These are phyloP conservation scores for Pilatotrama ljubarskyi DNA, from an alignment of 768 basidiomycete genomes.

Conservation along the genomic window DNA sequence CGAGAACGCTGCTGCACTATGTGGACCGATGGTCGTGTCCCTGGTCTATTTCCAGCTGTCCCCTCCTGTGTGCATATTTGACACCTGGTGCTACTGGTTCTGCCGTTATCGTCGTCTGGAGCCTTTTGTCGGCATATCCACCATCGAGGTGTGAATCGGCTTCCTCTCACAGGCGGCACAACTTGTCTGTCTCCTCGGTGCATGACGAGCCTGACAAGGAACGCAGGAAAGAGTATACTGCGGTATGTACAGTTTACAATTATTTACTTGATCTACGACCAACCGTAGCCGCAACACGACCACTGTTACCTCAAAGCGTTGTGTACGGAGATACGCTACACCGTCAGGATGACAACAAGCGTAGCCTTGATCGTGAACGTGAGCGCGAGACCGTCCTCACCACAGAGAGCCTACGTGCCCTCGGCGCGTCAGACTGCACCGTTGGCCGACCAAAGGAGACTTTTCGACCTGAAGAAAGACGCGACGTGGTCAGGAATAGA, in stretches of 20 bases:
- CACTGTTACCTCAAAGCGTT: too few species aligned
- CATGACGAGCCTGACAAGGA: too few species aligned
- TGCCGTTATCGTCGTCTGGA: background rate
- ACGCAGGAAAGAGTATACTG: too few species aligned
- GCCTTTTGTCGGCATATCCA: background rate
- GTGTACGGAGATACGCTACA: too few species aligned
- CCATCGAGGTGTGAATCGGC: background rate
- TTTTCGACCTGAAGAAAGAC: background rate
- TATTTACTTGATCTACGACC: too few species aligned
- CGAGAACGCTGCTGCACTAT: background rate
- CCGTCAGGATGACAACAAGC: background rate
- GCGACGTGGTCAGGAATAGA: background rate
- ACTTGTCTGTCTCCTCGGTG: too few species aligned
- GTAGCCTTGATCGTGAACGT: background rate
- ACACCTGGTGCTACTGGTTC: background rate
- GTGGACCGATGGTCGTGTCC: background rate
- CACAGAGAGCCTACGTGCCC: background rate
- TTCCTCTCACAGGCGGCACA: background rate
- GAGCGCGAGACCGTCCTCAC: background rate
- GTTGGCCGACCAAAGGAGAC: background rate
- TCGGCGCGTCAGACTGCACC: background rate
- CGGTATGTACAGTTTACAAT: too few species aligned
- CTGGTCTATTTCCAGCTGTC: background rate
- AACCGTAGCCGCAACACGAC: too few species aligned
- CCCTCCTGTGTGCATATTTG: background rate